Evolutionary conservation across 139 green algal genomes (phyloP).

Genomic region (Micromonas commoda): DNA sequence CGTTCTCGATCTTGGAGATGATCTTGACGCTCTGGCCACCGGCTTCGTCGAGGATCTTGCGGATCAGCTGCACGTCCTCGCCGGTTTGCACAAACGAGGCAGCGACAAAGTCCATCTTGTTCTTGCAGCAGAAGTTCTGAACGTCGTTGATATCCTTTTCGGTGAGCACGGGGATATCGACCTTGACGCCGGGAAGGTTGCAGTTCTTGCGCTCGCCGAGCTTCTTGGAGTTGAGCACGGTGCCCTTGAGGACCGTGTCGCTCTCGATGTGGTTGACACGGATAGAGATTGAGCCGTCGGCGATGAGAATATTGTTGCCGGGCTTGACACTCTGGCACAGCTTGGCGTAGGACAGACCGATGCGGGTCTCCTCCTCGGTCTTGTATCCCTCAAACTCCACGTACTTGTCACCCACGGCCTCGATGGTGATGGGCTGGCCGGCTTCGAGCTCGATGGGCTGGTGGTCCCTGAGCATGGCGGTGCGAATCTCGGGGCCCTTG

Average conservation of each 20-base stretch:
- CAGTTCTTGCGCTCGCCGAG: slow-evolving; percentile 38
- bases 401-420: slow-evolving; percentile 48
- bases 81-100: slow-evolving; percentile 55
- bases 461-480: slow-evolving; percentile 44
- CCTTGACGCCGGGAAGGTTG: slow-evolving; percentile 46
- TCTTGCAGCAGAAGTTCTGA: slow-evolving; percentile 42
- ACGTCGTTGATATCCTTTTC: slow-evolving; percentile 48
- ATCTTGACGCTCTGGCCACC: slow-evolving; percentile 56
- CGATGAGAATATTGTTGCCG: slow-evolving; percentile 55
- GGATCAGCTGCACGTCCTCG: slow-evolving; percentile 56
- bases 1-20: slow-evolving; percentile 73
- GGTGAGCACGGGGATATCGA: slow-evolving; percentile 43
- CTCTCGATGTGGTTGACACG: background rate
- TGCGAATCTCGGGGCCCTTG: slow-evolving; percentile 58
- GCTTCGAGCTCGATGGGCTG: slow-evolving; percentile 37
- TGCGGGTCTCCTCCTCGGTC: slow-evolving; percentile 35
- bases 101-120: slow-evolving; percentile 51
- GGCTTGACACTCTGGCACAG: slow-evolving; percentile 42
- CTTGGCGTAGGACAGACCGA: slow-evolving; percentile 47
- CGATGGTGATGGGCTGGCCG: slow-evolving; percentile 39
- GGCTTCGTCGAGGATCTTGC: slow-evolving; percentile 46
- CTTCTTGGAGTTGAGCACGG: slow-evolving; percentile 24
- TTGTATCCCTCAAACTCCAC: slow-evolving; percentile 32
- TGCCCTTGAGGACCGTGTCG: slow-evolving; percentile 10
- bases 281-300: slow-evolving; percentile 50